These are phyloP conservation scores for Cupressus sempervirens DNA, from an alignment of 75 land plant species.

Conservation along the genomic window DNA sequence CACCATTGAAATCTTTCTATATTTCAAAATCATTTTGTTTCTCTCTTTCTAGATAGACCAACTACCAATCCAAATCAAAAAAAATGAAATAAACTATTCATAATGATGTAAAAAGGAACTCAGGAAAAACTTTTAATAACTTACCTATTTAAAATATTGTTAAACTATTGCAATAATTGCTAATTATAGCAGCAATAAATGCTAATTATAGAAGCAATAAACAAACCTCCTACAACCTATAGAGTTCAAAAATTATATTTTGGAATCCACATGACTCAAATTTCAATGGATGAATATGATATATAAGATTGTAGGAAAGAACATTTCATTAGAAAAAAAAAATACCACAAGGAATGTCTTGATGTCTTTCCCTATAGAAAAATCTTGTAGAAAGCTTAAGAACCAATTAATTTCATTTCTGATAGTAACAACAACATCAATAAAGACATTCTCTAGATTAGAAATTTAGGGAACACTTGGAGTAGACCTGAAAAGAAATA, in stretches of 20 bases:
- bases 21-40: too few species aligned
- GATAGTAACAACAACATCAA: constrained; percentile 37
- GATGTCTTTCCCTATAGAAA: constrained; percentile 62
- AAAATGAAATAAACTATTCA: background rate
- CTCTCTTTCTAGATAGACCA: too few species aligned
- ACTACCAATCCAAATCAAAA: background rate
- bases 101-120: background rate
- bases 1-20: too few species aligned
- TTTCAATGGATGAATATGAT: background rate
- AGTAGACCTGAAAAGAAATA: constrained; percentile 38
- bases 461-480: constrained; percentile 50
- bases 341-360: constrained; percentile 18
- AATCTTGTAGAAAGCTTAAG: constrained; percentile 60
- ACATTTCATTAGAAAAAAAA: constrained; percentile 52
- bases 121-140: constrained; percentile 5
- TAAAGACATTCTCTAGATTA: constrained; percentile 62
- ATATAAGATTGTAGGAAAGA: background rate
- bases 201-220: too few species aligned
- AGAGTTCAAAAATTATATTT: background rate
- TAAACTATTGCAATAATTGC: constrained; percentile 75
- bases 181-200: constrained; percentile 63
- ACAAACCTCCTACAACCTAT: constrained; percentile 58
- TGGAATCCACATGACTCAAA: background rate
- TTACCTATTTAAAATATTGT: constrained; percentile 68
- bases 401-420: constrained; percentile 55